Conservation (phyloP, 768 basidiomycete species). For the Coprinopsis strossmayeri region DNA sequence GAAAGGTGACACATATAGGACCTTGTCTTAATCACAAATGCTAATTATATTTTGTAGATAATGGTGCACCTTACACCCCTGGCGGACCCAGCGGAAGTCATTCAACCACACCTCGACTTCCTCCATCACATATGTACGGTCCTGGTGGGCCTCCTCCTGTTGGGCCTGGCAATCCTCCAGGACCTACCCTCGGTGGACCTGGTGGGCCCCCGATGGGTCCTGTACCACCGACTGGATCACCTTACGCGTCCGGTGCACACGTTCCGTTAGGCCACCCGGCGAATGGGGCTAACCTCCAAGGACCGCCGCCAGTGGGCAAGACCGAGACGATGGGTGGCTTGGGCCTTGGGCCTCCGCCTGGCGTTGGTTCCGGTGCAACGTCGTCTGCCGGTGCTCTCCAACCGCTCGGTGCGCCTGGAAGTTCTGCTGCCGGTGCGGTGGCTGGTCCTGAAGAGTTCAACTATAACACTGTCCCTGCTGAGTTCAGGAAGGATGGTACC, state of each 20-base stretch:
- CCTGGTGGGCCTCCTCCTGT: background rate
- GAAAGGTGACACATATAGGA: background rate
- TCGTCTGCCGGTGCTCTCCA: slow-evolving; percentile 7
- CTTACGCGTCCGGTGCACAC: slow-evolving; percentile 3
- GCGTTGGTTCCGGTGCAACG: background rate
- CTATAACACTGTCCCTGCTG: slow-evolving; percentile 38
- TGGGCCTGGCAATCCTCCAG: background rate
- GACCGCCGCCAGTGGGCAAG: background rate
- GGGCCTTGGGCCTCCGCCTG: background rate
- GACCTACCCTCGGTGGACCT: slow-evolving; percentile 10
- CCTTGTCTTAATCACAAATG: background rate
- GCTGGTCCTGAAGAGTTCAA: slow-evolving; percentile 36
- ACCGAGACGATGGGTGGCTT: background rate
- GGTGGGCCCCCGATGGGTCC: slow-evolving; percentile 15
- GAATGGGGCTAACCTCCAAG: too few relatives aligned
- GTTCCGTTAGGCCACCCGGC: slow-evolving; percentile 2
- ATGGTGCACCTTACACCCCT: background rate
- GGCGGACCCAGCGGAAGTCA: background rate
- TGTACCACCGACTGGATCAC: too few relatives aligned
- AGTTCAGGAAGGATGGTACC: slow-evolving; percentile 56
- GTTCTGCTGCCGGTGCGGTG: background rate
- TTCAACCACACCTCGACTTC: slow-evolving; percentile 1
- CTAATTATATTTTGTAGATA: slow-evolving; percentile 1
- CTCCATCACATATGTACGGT: slow-evolving; percentile 4
- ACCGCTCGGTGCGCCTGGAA: slow-evolving; percentile 4